Conservation (phyloP, 139 green algal genomes). For the Spirogloea muscicola region DNA sequence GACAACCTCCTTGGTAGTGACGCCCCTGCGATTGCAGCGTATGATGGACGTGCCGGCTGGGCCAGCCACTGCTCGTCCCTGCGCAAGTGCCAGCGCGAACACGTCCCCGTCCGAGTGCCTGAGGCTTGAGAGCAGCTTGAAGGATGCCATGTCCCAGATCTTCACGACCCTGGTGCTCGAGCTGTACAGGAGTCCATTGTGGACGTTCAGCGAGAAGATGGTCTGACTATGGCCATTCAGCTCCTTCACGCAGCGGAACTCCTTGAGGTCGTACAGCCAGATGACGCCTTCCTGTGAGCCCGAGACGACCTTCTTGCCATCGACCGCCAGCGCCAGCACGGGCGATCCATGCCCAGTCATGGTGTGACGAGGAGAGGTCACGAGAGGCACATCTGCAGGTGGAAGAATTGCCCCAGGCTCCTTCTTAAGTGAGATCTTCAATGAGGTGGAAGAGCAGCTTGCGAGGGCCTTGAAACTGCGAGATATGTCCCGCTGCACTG, state of each 20-base stretch:
- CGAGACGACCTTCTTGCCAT: slow-evolving; percentile 7
- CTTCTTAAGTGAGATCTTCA: slow-evolving; percentile 22
- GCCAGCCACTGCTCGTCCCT: too few species aligned
- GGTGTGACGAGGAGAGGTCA: background rate
- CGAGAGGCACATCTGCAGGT: slow-evolving; percentile 1
- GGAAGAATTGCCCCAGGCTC: too few species aligned
- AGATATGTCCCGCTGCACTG: slow-evolving; percentile 17
- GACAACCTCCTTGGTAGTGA: too few species aligned
- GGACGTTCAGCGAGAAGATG: slow-evolving; percentile 23
- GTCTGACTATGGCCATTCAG: slow-evolving; percentile 64
- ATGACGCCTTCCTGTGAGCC: slow-evolving; percentile 24
- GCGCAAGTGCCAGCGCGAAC: slow-evolving; percentile 22
- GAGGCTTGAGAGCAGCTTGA: slow-evolving; percentile 40
- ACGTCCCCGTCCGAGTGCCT: slow-evolving; percentile 32
- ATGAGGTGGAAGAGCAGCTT: background rate
- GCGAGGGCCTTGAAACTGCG: slow-evolving; percentile 37
- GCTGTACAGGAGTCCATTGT: slow-evolving; percentile 54
- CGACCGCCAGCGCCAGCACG: slow-evolving; percentile 24
- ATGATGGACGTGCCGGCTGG: too few species aligned
- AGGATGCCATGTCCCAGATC: slow-evolving; percentile 68
- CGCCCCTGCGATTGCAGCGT: too few species aligned
- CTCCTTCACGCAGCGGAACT: slow-evolving; percentile 47
- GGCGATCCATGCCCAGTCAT: slow-evolving; percentile 11
- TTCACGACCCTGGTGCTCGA: slow-evolving; percentile 66
- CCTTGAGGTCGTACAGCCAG: slow-evolving; percentile 67